Percentiles rank a stretch among this genome's conserved stretches.
These are phyloP conservation scores for Tuber calosporum DNA, from an alignment of 495 filamentous ascomycete genomes.

Conservation along the genomic window DNA sequence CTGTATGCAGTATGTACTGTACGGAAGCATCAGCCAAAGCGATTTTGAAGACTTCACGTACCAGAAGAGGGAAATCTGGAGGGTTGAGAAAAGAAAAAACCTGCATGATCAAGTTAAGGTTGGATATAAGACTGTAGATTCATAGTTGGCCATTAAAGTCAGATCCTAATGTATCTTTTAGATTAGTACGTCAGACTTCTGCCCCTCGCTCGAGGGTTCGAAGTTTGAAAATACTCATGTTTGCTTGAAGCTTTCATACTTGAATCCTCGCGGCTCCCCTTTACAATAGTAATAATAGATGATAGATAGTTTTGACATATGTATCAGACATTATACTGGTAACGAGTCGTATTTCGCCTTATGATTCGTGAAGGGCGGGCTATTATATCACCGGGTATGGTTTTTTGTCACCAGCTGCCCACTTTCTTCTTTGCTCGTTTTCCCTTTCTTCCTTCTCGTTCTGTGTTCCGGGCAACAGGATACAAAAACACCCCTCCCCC, in stretches of 20 bases:
- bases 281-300: not conserved
- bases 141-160: not conserved
- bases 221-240: not conserved
- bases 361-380: not conserved
- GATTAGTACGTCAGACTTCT: slow-evolving; percentile 1
- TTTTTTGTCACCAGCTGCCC: not conserved
- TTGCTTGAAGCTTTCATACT: not conserved
- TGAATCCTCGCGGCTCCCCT: not conserved
- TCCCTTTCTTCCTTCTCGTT: not conserved
- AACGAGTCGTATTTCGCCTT: not conserved
- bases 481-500: slow-evolving; percentile 6
- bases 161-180: not conserved
- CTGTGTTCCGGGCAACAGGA: not conserved
- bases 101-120: not conserved
- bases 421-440: not conserved
- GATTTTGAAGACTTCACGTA: not conserved
- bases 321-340: not conserved
- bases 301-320: not conserved
- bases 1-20: not conserved
- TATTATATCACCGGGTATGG: not conserved
- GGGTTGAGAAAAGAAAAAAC: not conserved
- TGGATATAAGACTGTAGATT: not conserved
- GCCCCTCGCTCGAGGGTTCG: not conserved
- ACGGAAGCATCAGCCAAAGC: not conserved
- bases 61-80: not conserved